Base-by-base conservation (phyloP, 331 rosid genomes). In the Telfairia occidentalis region DNA sequence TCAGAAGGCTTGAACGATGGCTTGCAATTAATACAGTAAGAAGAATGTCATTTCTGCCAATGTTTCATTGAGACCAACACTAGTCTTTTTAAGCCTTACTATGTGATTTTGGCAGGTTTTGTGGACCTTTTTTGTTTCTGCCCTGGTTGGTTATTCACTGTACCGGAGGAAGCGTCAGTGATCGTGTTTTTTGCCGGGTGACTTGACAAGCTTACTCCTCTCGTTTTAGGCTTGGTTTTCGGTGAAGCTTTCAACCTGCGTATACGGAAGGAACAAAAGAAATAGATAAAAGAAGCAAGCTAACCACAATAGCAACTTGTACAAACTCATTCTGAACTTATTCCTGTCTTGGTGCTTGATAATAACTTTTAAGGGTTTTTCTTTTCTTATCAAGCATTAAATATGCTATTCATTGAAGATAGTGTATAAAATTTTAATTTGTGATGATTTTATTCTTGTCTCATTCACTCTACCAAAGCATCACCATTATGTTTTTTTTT, bases 121-220 rank as follows among this genome's bases (percentile, higher is more conserved):
- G 2, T 94, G 98, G 98, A 91, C 98, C 34, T 91, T 94, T 82
- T 79, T 91, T 23, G 90, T 91, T 97, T 94, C 98, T 69, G 96
- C 97, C 30, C 87, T 94, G 2, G 96, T 94, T 83, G 98, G 98
- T 75, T 94, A 88, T 81, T 91, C 98, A 11, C 89, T 94, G 75
- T 94, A 94, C 83, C 90, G 92, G 77, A 87, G 91, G 82, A 84
- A 79, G 86, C 97, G 90, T 60, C 91, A 76, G 64, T 93, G 85
- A 88, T 16, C 23, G 37, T 28, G 23, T 13, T 13, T 24, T 69
- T 26, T 43, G 9, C 57, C 9, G 73, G 42, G 34, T 5, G n/a
- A 38, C 71, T 10, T 32, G 24, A 28, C 71, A 8, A 63, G 57
- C 57, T 26, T 45, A 70, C 74, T 26, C 24, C 74, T 37, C 13